Evolutionary conservation across 2,329 filamentous ascomycete species (phyloP).

Genomic region (Rhynchosporium agropyri): DNA sequence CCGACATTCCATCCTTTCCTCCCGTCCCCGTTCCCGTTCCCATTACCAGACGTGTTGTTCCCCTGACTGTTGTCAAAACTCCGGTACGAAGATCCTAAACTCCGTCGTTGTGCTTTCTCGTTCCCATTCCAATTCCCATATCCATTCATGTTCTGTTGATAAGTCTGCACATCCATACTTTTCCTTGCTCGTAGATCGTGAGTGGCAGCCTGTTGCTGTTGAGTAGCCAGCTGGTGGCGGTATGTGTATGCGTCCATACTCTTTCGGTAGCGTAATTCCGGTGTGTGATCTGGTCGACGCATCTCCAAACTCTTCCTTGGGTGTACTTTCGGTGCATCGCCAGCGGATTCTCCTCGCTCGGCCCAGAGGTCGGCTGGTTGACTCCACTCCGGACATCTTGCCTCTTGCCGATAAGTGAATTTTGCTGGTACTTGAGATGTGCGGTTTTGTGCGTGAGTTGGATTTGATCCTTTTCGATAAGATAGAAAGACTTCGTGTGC

Average conservation of each 20-base stretch:
- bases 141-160: background rate
- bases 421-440: constrained; percentile 4
- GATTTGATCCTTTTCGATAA: background rate
- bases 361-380: constrained; percentile 25
- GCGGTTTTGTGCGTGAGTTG: background rate
- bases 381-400: constrained; percentile 23
- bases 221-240: constrained; percentile 1
- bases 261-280: background rate
- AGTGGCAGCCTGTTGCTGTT: background rate
- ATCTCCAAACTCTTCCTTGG: constrained; percentile 28
- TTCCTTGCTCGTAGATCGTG: constrained; percentile 6
- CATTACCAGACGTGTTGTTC: no score
- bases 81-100: background rate
- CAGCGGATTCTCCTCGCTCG: constrained; percentile 24
- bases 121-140: no score
- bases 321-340: constrained; percentile 21
- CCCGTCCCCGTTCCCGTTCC: background rate
- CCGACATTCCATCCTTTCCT: constrained; percentile 18
- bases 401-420: background rate
- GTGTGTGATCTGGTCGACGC: constrained; percentile 10
- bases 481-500: background rate
- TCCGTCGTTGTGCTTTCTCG: background rate
- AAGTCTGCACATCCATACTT: constrained; percentile 12
- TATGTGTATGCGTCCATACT: constrained; percentile 18
- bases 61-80: constrained; percentile 19